A percentile compares a stretch with the other conserved stretches of the same genome.
Evolutionary conservation across 177 flowering plant species (phyloP).

Genomic region (Vitis hybrid): DNA sequence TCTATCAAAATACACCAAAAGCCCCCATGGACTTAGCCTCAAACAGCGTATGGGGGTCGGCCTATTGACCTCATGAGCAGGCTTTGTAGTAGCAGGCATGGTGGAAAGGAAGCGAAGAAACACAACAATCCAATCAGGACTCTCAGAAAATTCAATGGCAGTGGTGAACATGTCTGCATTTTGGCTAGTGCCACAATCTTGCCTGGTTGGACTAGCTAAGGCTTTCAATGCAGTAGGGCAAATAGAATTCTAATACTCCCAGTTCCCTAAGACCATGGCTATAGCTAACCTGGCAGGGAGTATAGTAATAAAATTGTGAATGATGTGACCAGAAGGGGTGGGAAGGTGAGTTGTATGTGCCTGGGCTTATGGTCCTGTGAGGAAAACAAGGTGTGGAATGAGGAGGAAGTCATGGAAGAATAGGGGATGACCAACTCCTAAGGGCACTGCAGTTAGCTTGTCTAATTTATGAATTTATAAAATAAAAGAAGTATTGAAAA

Average conservation of each 20-base stretch:
- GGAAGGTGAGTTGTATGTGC: constrained; percentile 25
- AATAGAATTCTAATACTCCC: constrained; percentile 30
- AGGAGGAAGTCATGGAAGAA: not conserved
- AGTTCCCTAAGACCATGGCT: constrained; percentile 42
- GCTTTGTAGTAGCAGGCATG: constrained; percentile 18
- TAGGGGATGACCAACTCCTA: not conserved
- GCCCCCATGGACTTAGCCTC: constrained; percentile 9
- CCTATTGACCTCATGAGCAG: not conserved
- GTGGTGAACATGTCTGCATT: constrained; percentile 29
- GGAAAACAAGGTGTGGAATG: constrained; percentile 10
- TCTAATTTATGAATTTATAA: not conserved
- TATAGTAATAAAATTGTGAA: constrained; percentile 20
- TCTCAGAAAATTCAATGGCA: not conserved
- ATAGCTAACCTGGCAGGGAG: constrained; percentile 25
- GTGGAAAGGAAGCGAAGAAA: constrained; percentile 17
- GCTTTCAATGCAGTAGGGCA: constrained; percentile 37
- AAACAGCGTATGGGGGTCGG: constrained; percentile 26
- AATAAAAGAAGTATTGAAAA: not conserved
- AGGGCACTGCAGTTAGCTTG: too few species aligned
- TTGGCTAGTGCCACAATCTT: constrained; percentile 34
- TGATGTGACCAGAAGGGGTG: constrained; percentile 15
- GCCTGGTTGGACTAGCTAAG: constrained; percentile 34
- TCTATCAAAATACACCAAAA: constrained; percentile 9
- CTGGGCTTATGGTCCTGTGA: constrained; percentile 26
- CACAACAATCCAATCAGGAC: constrained; percentile 17